phyloP scores from a whole-genome alignment of 2,329 filamentous ascomycete species.

The Claviceps pusilla region DNA sequence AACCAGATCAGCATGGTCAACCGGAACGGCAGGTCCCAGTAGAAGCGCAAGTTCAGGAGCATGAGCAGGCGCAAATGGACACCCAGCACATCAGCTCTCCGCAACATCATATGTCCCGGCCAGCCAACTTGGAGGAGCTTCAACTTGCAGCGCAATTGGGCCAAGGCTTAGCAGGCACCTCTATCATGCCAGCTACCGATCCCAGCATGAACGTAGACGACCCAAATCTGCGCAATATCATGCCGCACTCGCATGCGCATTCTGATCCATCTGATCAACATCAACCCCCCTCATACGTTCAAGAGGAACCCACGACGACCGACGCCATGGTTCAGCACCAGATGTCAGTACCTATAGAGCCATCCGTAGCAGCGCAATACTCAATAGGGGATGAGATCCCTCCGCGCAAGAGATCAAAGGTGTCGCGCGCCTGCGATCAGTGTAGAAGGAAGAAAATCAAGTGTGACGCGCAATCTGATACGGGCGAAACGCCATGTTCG shows the following conservation, averaged over 20 bases:
- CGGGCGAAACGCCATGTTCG: constrained; percentile 58
- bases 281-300: constrained; percentile 21
- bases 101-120: constrained; percentile 26
- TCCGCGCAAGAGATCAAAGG: constrained; percentile 67
- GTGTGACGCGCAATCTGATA: constrained; percentile 67
- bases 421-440: constrained; percentile 78
- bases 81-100: constrained; percentile 21
- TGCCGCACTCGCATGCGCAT: constrained; percentile 29
- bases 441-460: constrained; percentile 82
- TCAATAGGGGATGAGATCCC: constrained; percentile 43
- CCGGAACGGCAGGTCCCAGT: constrained; percentile 14
- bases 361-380: constrained; percentile 22
- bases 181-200: constrained; percentile 34
- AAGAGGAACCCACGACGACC: constrained; percentile 20
- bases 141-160: constrained; percentile 44
- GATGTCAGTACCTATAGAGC: constrained; percentile 22
- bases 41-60: constrained; percentile 16
- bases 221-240: constrained; percentile 26
- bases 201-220: constrained; percentile 29
- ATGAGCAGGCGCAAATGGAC: constrained; percentile 17
- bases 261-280: constrained; percentile 22
- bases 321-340: constrained; percentile 23
- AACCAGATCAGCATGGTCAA: constrained; percentile 17
- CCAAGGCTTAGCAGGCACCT: constrained; percentile 33
- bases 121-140: constrained; percentile 38